Evolutionary conservation across 2,329 filamentous ascomycete genomes (phyloP).

Genomic region (Cladosporium velox): DNA sequence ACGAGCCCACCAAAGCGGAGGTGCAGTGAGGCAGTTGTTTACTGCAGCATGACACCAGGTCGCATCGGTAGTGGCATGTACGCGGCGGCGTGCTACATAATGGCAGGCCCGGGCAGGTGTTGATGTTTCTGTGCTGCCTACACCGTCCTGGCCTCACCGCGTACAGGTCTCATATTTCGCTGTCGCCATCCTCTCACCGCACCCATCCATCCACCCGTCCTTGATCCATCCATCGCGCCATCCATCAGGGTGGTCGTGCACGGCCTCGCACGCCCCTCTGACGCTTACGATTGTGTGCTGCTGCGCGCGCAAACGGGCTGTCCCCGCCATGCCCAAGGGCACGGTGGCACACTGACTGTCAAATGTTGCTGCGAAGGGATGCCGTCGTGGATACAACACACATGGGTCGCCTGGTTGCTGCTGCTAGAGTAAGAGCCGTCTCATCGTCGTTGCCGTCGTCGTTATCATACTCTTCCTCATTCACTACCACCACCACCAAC

Average conservation of each 20-base stretch:
- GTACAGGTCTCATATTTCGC: background rate
- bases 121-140: background rate
- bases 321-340: background rate
- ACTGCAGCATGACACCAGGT: background rate
- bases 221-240: background rate
- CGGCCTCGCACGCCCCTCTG: background rate
- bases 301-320: background rate
- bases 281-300: slow-evolving; percentile 2
- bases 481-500: background rate
- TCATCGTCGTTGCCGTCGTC: background rate
- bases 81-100: background rate
- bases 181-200: background rate
- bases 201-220: background rate
- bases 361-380: background rate
- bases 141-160: background rate
- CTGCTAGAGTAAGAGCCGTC: slow-evolving; percentile 11
- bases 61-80: background rate
- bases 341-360: background rate
- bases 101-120: background rate
- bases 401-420: background rate
- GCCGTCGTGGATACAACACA: background rate
- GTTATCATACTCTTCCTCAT: background rate
- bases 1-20: no score
- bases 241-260: background rate
- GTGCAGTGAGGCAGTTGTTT: background rate